A percentile compares a stretch with the other conserved stretches of the same genome.
Evolutionary conservation across 257 asterid genomes (phyloP).

Genomic region (Przewalskia tangutica): DNA sequence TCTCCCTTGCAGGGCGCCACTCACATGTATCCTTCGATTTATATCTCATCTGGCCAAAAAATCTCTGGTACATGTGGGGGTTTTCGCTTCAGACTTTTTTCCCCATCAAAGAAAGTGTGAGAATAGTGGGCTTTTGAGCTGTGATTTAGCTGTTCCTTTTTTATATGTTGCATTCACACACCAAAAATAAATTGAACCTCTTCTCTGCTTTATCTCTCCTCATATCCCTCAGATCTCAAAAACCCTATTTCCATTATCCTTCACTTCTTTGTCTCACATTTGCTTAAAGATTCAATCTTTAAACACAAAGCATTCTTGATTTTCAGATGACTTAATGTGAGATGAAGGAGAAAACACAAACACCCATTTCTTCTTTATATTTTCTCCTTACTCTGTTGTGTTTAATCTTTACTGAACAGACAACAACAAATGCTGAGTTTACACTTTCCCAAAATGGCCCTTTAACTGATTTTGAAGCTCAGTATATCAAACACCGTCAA

Average conservation of each 20-base stretch:
- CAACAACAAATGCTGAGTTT: neutral
- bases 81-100: too few relatives aligned
- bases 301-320: neutral
- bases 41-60: too few relatives aligned
- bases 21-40: too few relatives aligned
- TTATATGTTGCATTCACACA: too few relatives aligned
- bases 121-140: too few relatives aligned
- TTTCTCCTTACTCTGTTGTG: conserved; percentile 1
- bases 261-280: conserved; percentile 10
- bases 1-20: too few relatives aligned
- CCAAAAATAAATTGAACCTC: conserved; percentile 4
- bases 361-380: conserved; percentile 14
- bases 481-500: conserved; percentile 50
- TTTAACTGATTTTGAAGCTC: conserved; percentile 47
- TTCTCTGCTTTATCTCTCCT: conserved; percentile 4
- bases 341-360: conserved; percentile 45
- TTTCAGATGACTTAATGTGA: conserved; percentile 68
- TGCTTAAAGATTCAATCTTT: neutral
- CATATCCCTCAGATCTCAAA: neutral
- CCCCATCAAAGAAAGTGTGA: too few relatives aligned
- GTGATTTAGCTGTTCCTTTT: too few relatives aligned
- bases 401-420: conserved; percentile 9
- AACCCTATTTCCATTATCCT: conserved; percentile 1
- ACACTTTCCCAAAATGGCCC: conserved; percentile 32
- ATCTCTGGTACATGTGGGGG: too few relatives aligned